These are phyloP conservation scores for Fusarium cyanostomum DNA, from an alignment of 2,329 filamentous ascomycete genomes.

Conservation along the genomic window DNA sequence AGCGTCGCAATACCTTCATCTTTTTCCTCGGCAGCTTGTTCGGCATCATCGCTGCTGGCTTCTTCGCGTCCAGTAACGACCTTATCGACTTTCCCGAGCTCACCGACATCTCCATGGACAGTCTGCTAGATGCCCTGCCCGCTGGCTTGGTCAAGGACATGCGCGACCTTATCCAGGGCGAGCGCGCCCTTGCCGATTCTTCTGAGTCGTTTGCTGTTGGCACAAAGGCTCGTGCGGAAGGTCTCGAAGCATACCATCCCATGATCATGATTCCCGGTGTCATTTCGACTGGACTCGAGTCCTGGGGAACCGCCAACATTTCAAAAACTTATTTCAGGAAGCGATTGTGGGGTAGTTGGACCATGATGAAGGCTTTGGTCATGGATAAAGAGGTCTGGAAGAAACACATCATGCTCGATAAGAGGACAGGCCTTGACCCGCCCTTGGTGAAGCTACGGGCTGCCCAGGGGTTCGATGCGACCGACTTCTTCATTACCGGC, in stretches of 20 bases:
- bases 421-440: conserved; percentile 88
- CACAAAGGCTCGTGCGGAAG: conserved; percentile 81
- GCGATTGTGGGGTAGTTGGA: conserved; percentile 97
- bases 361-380: conserved; percentile 95
- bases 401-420: conserved; percentile 95
- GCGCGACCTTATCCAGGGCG: conserved; percentile 84
- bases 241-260: conserved; percentile 82
- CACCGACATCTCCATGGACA: conserved; percentile 82
- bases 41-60: conserved; percentile 85
- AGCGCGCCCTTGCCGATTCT: conserved; percentile 82
- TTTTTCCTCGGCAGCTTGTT: conserved; percentile 91
- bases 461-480: conserved; percentile 95
- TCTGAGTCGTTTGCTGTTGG: conserved; percentile 96
- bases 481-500: conserved; percentile 89
- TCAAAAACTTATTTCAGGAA: conserved; percentile 94
- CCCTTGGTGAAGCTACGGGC: conserved; percentile 89
- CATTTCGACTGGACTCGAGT: conserved; percentile 96
- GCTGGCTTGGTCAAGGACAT: conserved; percentile 87
- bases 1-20: conserved; percentile 81
- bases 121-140: conserved; percentile 85
- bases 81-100: conserved; percentile 81
- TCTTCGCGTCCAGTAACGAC: conserved; percentile 90
- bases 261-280: conserved; percentile 98
- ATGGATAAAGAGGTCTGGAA: conserved; percentile 96
- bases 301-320: conserved; percentile 88